These are phyloP conservation scores for Stagonosporopsis vannaccii DNA, from an alignment of 2,329 filamentous ascomycete genomes.

Conservation along the genomic window DNA sequence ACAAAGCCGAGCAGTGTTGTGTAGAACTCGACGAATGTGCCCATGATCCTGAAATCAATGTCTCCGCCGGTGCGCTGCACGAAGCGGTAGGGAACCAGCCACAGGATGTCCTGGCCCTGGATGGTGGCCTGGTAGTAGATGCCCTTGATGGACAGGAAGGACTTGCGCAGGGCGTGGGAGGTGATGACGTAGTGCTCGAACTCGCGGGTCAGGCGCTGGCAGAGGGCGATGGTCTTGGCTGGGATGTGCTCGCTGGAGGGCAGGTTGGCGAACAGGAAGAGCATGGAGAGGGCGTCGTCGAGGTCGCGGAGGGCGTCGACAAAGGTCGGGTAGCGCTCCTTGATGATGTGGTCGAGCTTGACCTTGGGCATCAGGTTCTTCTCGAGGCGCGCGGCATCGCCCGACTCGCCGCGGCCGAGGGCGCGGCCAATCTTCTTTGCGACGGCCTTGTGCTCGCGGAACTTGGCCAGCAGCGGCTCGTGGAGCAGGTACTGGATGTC, in stretches of 20 bases:
- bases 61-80: conserved; percentile 93
- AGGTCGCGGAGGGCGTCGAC: conserved; percentile 91
- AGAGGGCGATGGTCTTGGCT: conserved; percentile 93
- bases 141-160: conserved; percentile 97
- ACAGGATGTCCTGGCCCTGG: conserved; percentile 94
- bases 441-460: conserved; percentile 94
- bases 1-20: conserved; percentile 94
- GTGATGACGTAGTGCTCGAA: conserved; percentile 98
- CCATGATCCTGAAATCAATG: conserved; percentile 99
- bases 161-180: conserved; percentile 90
- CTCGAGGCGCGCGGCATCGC: conserved; percentile 87
- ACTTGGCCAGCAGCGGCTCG: conserved; percentile 91
- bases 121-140: conserved; percentile 99
- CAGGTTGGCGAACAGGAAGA: conserved; percentile 96
- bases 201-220: conserved; percentile 90
- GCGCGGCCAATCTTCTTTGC: conserved; percentile 97
- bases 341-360: conserved; percentile 94
- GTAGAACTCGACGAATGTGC: conserved; percentile 98
- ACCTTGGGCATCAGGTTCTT: conserved; percentile 89
- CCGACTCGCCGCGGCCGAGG: conserved; percentile 87
- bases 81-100: conserved; percentile 97
- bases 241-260: conserved; percentile 89
- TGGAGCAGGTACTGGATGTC: conserved; percentile 98
- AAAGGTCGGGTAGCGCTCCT: conserved; percentile 97
- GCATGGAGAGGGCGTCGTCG: conserved; percentile 94